Base-by-base conservation (phyloP, 441 rosid genomes). In the Gossypium davidsonii region DNA sequence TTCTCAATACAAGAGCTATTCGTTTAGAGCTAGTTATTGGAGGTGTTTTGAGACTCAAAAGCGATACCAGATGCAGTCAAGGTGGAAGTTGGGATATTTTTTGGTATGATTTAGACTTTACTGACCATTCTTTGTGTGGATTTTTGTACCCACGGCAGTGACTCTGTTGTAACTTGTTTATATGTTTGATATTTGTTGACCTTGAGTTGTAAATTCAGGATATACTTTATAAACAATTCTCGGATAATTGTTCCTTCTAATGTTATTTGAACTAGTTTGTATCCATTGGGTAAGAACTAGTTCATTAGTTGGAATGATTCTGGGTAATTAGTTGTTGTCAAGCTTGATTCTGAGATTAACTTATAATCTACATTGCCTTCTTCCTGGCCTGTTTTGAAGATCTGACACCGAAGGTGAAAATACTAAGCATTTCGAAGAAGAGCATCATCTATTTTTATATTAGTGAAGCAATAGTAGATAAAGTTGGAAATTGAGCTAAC, bases 101-200 rank as follows among this genome's bases (percentile, higher is more conserved):
- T 49, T 56, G 18, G 9, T 62, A 6, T 53, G 51, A 56, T 44
- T 37, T 15, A 34, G 74, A 44, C 15, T 31, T 53, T 17, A 2
- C 31, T 64, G n/a, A 75, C 78, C 78, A 70, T 62, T 62, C 61
- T 75, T 68, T 9, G 15, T 48, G 57, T 42, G 68, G 46, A 52
- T 14, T 62, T 62, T 18, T 42, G 7, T 42, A 46, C 59, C 65
- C 67, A 44, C 46, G 11, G 69, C 46, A 14, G 21, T 9, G 34
- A 57, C 34, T 57, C 37, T 3, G 31, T 57, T 23, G 61, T 57
- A 10, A 21, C 26, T 56, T 8, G 61, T 56, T 56, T 56, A 3
- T 23, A 23, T 25, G 49, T 67, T n/a, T 67, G 23, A 67, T 53
- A 67, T 21, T 67, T 39, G n/a, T 67, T 67, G 39, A 48, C 70